Evolutionary conservation across 305 asterid genomes (phyloP).

Genomic region (Plantago lanceolata): DNA sequence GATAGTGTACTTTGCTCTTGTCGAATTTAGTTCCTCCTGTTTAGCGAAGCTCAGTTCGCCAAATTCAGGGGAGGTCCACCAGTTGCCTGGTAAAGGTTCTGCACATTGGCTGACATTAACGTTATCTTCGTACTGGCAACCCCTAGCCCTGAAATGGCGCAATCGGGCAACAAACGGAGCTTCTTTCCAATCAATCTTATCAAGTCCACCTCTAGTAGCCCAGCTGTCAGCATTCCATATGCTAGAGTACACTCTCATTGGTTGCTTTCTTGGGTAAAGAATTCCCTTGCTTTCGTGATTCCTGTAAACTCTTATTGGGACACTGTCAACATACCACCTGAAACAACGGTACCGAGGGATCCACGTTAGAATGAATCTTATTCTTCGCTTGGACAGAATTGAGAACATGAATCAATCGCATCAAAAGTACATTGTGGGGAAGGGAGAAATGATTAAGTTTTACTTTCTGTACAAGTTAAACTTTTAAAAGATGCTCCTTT

Average conservation of each 20-base stretch:
- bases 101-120: slow-evolving; percentile 31
- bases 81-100: slow-evolving; percentile 28
- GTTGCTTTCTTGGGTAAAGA: slow-evolving; percentile 49
- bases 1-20: slow-evolving; percentile 40
- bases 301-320: slow-evolving; percentile 61
- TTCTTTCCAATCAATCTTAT: slow-evolving; percentile 51
- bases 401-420: neutral
- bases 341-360: neutral
- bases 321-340: slow-evolving; percentile 68
- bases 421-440: no score
- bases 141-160: slow-evolving; percentile 43
- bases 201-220: slow-evolving; percentile 79
- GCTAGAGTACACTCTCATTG: slow-evolving; percentile 63
- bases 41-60: slow-evolving; percentile 30
- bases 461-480: neutral
- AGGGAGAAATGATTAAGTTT: no score
- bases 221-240: slow-evolving; percentile 79
- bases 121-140: slow-evolving; percentile 40
- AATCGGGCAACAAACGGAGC: slow-evolving; percentile 52
- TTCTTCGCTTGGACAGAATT: slow-evolving; percentile 1
- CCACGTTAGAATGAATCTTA: neutral
- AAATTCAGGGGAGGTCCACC: slow-evolving; percentile 40
- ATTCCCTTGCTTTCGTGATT: slow-evolving; percentile 44
- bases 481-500: neutral
- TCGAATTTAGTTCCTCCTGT: slow-evolving; percentile 33